phyloP scores from a whole-genome alignment of 2,329 filamentous ascomycete genomes.

The Davidsoniella virescens region DNA sequence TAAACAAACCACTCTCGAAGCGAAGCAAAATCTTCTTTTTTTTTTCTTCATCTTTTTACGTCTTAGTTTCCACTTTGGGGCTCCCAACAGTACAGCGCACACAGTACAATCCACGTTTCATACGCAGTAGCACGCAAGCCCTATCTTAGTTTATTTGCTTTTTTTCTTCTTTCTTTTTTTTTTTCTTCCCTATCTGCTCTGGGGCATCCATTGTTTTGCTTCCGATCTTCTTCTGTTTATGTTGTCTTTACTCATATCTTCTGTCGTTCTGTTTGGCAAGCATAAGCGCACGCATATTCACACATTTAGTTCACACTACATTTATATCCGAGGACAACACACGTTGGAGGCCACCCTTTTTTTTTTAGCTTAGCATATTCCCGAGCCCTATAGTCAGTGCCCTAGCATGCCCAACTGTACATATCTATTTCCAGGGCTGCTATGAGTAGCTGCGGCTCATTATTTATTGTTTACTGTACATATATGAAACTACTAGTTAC shows the following conservation, averaged over 20 bases:
- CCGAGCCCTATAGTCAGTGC: too few species aligned
- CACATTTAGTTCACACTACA: background rate
- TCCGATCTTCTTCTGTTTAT: background rate
- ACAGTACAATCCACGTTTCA: background rate
- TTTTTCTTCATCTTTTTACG: background rate
- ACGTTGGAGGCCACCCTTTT: background rate
- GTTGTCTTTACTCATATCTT: background rate
- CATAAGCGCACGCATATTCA: background rate
- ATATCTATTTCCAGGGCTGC: too few species aligned
- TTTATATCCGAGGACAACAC: too few species aligned
- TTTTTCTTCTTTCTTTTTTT: background rate
- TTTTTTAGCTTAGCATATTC: background rate
- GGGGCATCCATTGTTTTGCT: background rate
- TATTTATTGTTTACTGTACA: background rate
- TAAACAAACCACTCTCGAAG: background rate
- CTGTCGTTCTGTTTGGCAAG: background rate
- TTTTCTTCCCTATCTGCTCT: background rate
- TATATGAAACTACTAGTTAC: too few species aligned
- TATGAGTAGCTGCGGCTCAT: background rate
- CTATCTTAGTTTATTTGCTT: background rate
- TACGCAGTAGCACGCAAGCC: conserved; percentile 5
- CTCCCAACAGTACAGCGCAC: background rate
- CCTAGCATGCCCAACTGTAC: too few species aligned
- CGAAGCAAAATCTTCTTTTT: background rate
- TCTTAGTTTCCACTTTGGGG: conserved; percentile 3